Evolutionary conservation across 1,284 basidiomycete species (phyloP).

Genomic region (Erythrobasidium hasegawianum): DNA sequence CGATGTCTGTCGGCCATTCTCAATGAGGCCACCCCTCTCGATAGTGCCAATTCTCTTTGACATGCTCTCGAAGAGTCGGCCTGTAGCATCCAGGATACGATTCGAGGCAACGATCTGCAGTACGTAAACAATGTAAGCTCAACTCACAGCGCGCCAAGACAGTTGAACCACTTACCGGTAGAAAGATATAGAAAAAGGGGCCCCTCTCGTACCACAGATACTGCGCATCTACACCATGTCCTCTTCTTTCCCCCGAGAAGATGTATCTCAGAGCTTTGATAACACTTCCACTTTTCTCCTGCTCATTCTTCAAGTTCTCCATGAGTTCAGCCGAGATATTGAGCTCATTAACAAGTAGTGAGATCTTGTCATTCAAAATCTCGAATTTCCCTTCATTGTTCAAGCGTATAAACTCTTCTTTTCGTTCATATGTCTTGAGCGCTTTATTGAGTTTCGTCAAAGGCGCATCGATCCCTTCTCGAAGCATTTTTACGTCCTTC

Average conservation of each 20-base stretch:
- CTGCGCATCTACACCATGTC: neutral
- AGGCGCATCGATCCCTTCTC: conserved; percentile 47
- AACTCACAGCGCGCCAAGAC: too few species aligned
- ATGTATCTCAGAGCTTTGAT: conserved; percentile 20
- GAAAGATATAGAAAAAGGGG: conserved; percentile 31
- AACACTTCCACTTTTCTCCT: conserved; percentile 10
- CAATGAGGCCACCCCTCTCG: conserved; percentile 23
- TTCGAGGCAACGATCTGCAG: conserved; percentile 30
- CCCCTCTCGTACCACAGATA: conserved; percentile 29
- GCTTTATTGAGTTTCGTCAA: conserved; percentile 47
- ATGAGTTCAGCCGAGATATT: conserved; percentile 13
- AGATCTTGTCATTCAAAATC: conserved; percentile 34
- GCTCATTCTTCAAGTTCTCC: conserved; percentile 18
- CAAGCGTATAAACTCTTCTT: conserved; percentile 39
- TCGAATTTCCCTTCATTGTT: conserved; percentile 39
- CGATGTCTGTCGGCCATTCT: neutral
- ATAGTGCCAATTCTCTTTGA: conserved; percentile 20
- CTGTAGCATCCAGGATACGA: conserved; percentile 27
- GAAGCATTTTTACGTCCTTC: conserved; percentile 46
- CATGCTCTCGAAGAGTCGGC: conserved; percentile 21
- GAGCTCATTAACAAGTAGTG: conserved; percentile 21
- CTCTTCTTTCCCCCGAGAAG: conserved; percentile 22
- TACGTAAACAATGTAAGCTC: too few species aligned
- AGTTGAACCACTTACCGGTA: conserved; percentile 30
- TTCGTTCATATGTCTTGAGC: conserved; percentile 44